A percentile compares a stretch with the other conserved stretches of the same genome.
Conservation (phyloP, 2,329 filamentous ascomycete species). For the Cercospora sp. region DNA sequence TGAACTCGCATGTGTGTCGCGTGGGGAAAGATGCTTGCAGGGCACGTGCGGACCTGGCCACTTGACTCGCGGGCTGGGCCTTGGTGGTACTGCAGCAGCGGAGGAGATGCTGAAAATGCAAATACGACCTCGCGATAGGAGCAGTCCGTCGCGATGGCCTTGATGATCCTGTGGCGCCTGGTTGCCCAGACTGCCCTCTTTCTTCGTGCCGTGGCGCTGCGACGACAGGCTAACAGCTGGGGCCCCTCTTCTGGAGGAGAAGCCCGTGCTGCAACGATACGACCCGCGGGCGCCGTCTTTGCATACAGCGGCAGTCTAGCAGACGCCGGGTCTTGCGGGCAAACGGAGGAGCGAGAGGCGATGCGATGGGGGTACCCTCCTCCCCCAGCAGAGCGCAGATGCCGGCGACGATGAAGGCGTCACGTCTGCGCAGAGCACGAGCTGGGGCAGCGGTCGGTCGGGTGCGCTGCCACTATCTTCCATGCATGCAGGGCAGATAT, state of each 20-base stretch:
- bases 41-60: background rate
- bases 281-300: background rate
- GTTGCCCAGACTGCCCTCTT: background rate
- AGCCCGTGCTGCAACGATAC: background rate
- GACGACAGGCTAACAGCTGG: background rate
- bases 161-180: background rate
- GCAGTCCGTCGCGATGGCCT: background rate
- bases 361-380: background rate
- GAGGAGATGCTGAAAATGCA: background rate
- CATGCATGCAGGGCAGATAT: background rate
- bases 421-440: background rate
- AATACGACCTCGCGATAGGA: background rate
- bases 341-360: background rate
- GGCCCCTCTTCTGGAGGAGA: background rate
- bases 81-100: background rate
- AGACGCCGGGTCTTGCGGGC: no score
- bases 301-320: no score
- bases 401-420: background rate
- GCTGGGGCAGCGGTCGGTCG: background rate
- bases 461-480: background rate
- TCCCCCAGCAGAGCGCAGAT: background rate
- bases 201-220: background rate
- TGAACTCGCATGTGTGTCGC: background rate
- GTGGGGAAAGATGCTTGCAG: background rate
- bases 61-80: background rate